phyloP scores from a whole-genome alignment of 1,139 yeast species.

The Pichia sp. region DNA sequence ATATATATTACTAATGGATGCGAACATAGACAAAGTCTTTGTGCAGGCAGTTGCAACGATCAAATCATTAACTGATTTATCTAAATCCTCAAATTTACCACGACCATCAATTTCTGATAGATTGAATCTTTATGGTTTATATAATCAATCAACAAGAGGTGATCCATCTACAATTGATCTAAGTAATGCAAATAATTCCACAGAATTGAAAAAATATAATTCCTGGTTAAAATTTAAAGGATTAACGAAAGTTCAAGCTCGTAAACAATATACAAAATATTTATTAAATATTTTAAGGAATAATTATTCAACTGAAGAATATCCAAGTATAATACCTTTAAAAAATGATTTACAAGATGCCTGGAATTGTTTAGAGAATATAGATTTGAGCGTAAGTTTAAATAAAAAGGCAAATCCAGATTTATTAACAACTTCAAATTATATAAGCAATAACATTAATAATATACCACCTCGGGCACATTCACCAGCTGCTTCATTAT shows the following conservation, averaged over 20 bases:
- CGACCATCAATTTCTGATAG: constrained; percentile 76
- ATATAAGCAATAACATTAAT: too few species aligned
- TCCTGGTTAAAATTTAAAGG: constrained; percentile 82
- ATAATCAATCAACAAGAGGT: constrained; percentile 87
- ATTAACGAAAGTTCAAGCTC: constrained; percentile 64
- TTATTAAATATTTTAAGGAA: constrained; percentile 45
- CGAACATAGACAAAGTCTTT: constrained; percentile 63
- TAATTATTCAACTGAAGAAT: constrained; percentile 1
- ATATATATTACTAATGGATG: too few species aligned
- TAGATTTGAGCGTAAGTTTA: background rate
- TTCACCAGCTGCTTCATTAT: constrained; percentile 30
- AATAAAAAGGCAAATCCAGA: background rate
- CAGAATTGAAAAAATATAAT: constrained; percentile 73
- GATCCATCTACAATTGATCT: constrained; percentile 69
- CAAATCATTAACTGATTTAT: constrained; percentile 61
- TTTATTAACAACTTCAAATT: too few species aligned
- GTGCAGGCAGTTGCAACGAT: constrained; percentile 78
- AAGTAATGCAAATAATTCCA: constrained; percentile 40
- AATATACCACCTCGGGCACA: constrained; percentile 18
- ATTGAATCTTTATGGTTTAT: constrained; percentile 68
- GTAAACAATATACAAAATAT: constrained; percentile 59
- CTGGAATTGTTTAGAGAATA: constrained; percentile 55
- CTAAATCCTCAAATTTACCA: constrained; percentile 65
- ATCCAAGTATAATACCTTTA: constrained; percentile 1
- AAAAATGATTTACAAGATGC: constrained; percentile 4